These are phyloP conservation scores for Tolypocladium nubicola DNA, from an alignment of 2,329 filamentous ascomycete species.

Conservation along the genomic window DNA sequence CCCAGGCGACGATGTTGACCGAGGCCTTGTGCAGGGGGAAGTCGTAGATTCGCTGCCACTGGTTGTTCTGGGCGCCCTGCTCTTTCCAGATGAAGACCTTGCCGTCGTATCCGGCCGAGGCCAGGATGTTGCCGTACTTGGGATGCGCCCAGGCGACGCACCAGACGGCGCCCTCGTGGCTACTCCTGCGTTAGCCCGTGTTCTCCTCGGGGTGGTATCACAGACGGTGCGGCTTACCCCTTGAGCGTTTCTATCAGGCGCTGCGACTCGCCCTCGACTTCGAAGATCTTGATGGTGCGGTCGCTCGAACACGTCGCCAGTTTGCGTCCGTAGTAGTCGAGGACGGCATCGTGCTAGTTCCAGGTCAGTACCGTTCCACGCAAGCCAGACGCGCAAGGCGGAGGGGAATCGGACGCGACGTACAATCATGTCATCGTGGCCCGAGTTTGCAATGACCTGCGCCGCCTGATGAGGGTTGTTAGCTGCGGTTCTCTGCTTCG, in stretches of 20 bases:
- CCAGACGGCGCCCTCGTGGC: slow-evolving; percentile 96
- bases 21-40: slow-evolving; percentile 90
- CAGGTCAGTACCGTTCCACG: slow-evolving; percentile 10
- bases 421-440: slow-evolving; percentile 99
- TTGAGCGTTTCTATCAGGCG: slow-evolving; percentile 86
- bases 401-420: slow-evolving; percentile 26
- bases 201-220: background rate
- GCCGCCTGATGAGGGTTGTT: slow-evolving; percentile 23
- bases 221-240: slow-evolving; percentile 43
- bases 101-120: slow-evolving; percentile 90
- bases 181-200: slow-evolving; percentile 22
- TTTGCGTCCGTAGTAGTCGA: slow-evolving; percentile 96
- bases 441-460: slow-evolving; percentile 34
- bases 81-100: slow-evolving; percentile 99
- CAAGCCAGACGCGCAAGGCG: background rate
- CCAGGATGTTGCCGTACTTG: slow-evolving; percentile 96
- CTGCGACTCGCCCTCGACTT: slow-evolving; percentile 89
- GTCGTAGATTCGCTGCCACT: slow-evolving; percentile 83
- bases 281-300: slow-evolving; percentile 98
- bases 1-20: slow-evolving; percentile 95
- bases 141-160: slow-evolving; percentile 97
- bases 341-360: slow-evolving; percentile 81
- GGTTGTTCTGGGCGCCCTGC: slow-evolving; percentile 44
- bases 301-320: slow-evolving; percentile 96
- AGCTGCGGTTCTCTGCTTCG: slow-evolving; percentile 8